Conservation (phyloP, 1,139 yeast genomes). For the Pichia cactophila region DNA sequence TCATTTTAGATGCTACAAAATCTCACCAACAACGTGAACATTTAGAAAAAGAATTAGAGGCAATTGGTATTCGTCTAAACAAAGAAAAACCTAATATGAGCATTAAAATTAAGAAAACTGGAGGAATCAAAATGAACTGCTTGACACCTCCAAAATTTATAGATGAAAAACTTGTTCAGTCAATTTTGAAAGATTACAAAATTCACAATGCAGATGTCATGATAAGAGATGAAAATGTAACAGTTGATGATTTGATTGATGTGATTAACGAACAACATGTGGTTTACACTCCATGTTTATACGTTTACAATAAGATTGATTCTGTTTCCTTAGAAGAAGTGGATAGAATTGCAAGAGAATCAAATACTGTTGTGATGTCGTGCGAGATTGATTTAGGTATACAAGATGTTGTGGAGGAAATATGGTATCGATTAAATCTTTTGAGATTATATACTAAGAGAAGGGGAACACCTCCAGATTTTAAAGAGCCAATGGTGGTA, state of each 20-base stretch:
- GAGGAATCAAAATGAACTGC: conserved; percentile 81
- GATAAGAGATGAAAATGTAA: conserved; percentile 79
- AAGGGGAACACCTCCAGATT: conserved; percentile 74
- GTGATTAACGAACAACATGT: conserved; percentile 81
- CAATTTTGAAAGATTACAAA: conserved; percentile 77
- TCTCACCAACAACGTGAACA: conserved; percentile 82
- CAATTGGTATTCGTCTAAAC: conserved; percentile 88
- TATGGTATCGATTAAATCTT: conserved; percentile 82
- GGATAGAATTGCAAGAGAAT: conserved; percentile 84
- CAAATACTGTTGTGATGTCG: conserved; percentile 88
- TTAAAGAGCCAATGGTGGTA: conserved; percentile 86
- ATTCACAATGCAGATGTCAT: conserved; percentile 91
- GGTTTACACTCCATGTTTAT: conserved; percentile 82
- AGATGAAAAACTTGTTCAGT: conserved; percentile 72
- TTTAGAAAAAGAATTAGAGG: conserved; percentile 81
- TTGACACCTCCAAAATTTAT: conserved; percentile 76
- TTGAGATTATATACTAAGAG: conserved; percentile 80
- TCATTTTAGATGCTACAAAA: conserved; percentile 95
- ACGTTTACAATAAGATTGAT: conserved; percentile 91
- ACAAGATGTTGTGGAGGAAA: conserved; percentile 81
- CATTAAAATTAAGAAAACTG: conserved; percentile 73
- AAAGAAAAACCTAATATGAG: conserved; percentile 75
- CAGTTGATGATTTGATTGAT: conserved; percentile 92
- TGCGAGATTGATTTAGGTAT: conserved; percentile 84
- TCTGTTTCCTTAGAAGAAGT: conserved; percentile 93